A percentile compares a stretch with the other conserved stretches of the same genome.
Conservation (phyloP, 2,329 filamentous ascomycete species). For the Diaporthe destruens region DNA sequence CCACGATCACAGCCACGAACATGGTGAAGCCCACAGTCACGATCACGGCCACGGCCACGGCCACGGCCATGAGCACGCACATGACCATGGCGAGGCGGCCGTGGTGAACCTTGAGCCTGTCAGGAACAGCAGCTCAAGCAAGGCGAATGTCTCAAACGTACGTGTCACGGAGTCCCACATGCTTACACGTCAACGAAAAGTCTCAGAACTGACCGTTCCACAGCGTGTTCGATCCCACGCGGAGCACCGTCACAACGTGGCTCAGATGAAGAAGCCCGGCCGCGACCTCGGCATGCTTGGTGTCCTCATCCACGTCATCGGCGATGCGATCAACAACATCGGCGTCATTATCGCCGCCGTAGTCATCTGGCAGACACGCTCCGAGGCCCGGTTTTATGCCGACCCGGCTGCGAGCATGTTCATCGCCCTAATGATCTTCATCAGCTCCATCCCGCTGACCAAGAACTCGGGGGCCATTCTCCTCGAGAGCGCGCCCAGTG, state of each 20-base stretch:
- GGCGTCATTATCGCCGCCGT: constrained; percentile 79
- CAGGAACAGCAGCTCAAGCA: constrained; percentile 1
- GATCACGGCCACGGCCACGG: constrained; percentile 44
- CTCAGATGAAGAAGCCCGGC: constrained; percentile 51
- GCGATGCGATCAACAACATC: constrained; percentile 81
- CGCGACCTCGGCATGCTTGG: constrained; percentile 79
- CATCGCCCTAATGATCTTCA: constrained; percentile 79
- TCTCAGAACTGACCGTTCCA: not conserved
- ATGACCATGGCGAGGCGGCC: constrained; percentile 44
- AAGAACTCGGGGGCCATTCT: constrained; percentile 74
- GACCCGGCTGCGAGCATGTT: constrained; percentile 77
- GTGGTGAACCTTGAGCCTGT: constrained; percentile 6
- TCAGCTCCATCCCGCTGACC: constrained; percentile 73
- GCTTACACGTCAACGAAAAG: no score
- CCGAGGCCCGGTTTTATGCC: constrained; percentile 73
- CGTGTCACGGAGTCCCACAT: not conserved
- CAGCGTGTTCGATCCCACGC: constrained; percentile 56
- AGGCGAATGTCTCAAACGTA: not conserved
- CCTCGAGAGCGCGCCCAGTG: constrained; percentile 73
- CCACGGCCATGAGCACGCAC: constrained; percentile 43
- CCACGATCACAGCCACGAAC: constrained; percentile 48
- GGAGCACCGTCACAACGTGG: constrained; percentile 62
- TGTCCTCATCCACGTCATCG: constrained; percentile 77
- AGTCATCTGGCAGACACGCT: constrained; percentile 75
- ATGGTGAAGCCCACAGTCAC: constrained; percentile 46